A percentile compares a stretch with the other conserved stretches of the same genome.
phyloP scores from a whole-genome alignment of 2,329 filamentous ascomycete genomes.

The Fusarium sororula region DNA sequence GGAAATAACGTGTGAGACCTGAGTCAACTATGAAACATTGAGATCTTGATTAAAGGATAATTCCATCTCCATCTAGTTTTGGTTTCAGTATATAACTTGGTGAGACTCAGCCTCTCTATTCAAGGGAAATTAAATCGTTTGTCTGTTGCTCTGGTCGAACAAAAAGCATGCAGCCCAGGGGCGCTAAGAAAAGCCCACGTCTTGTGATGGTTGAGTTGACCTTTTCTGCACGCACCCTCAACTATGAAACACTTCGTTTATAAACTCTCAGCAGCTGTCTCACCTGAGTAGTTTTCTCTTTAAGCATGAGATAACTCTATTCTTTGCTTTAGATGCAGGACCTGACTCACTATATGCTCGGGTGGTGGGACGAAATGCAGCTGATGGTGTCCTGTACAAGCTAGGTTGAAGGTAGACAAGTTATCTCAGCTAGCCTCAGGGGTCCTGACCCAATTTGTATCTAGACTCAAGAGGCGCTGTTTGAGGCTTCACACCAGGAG shows the following conservation, averaged over 20 bases:
- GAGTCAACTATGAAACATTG: conserved; percentile 11
- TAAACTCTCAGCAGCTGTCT: not conserved
- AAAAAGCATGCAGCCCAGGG: not conserved
- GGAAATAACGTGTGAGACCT: conserved; percentile 1
- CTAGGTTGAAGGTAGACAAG: conserved; percentile 4
- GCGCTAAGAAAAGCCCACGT: conserved; percentile 3
- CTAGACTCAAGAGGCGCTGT: conserved; percentile 30
- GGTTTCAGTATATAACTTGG: not conserved
- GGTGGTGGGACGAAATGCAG: conserved; percentile 8
- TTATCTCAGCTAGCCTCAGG: conserved; percentile 40
- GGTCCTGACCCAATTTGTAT: conserved; percentile 30
- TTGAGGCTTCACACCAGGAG: conserved; percentile 25
- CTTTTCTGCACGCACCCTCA: not conserved
- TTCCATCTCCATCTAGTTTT: not conserved
- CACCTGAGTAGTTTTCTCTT: not conserved
- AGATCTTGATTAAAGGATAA: not conserved
- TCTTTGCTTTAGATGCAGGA: not conserved
- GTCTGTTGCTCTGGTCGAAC: conserved; percentile 13
- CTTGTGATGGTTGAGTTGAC: not conserved
- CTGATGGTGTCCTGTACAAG: conserved; percentile 29
- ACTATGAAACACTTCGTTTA: conserved; percentile 11
- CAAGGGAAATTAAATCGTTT: conserved; percentile 4
- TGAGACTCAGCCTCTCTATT: not conserved
- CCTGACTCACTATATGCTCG: conserved; percentile 13
- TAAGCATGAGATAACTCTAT: not conserved